phyloP scores from a whole-genome alignment of 2,329 filamentous ascomycete genomes.

The Sporothrix dimorphospora region DNA sequence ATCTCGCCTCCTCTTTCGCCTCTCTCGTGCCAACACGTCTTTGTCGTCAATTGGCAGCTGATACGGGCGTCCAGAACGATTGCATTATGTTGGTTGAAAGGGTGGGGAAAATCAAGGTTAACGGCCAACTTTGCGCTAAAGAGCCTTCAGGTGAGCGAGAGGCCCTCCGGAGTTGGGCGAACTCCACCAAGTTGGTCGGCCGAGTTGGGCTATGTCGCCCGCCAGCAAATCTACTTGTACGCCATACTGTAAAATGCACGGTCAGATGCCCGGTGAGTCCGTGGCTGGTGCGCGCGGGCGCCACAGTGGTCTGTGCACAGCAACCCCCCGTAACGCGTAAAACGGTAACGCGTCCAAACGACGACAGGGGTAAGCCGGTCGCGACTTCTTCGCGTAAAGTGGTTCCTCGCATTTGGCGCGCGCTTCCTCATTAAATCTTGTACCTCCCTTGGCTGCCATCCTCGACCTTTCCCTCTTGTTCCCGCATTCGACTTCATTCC shows the following conservation, averaged over 20 bases:
- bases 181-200: slow-evolving; percentile 16
- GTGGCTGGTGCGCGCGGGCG: slow-evolving; percentile 24
- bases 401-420: slow-evolving; percentile 29
- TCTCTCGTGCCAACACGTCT: slow-evolving; percentile 18
- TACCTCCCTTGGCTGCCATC: slow-evolving; percentile 22
- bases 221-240: not conserved
- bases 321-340: slow-evolving; percentile 16
- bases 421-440: slow-evolving; percentile 24
- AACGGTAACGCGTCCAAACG: slow-evolving; percentile 15
- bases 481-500: slow-evolving; percentile 1
- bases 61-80: not conserved
- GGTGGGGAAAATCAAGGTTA: slow-evolving; percentile 3
- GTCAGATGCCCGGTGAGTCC: not conserved
- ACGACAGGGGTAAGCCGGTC: not conserved
- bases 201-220: slow-evolving; percentile 8
- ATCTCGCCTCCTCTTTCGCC: slow-evolving; percentile 9
- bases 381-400: slow-evolving; percentile 30
- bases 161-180: slow-evolving; percentile 22
- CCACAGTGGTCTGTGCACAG: slow-evolving; percentile 20
- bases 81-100: not conserved
- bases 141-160: slow-evolving; percentile 8
- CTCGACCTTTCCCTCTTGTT: slow-evolving; percentile 6
- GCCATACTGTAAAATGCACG: not conserved
- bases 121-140: slow-evolving; percentile 1
- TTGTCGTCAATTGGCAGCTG: slow-evolving; percentile 21